These are phyloP conservation scores for Vickermania spadyakhi DNA, from an alignment of 208 protist genomes.

Conservation along the genomic window DNA sequence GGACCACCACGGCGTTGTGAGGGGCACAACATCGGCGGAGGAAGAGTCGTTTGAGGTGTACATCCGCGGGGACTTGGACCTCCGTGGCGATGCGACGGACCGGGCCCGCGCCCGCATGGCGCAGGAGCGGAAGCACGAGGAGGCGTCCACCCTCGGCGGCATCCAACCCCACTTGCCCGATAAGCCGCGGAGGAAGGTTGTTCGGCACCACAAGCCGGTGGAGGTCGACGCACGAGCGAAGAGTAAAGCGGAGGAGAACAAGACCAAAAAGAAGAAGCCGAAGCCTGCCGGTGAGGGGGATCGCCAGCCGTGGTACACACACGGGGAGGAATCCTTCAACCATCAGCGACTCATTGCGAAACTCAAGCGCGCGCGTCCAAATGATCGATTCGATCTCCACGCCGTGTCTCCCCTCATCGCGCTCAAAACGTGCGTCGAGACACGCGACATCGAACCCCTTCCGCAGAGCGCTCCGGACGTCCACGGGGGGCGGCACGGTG, in stretches of 20 bases:
- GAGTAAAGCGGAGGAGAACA: neutral
- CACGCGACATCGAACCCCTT: neutral
- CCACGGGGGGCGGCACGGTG: neutral
- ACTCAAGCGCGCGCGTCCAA: constrained; percentile 20
- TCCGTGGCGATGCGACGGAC: neutral
- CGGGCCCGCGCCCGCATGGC: neutral
- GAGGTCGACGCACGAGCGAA: neutral
- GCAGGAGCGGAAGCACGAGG: neutral
- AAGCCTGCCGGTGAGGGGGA: neutral
- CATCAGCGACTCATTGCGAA: constrained; percentile 14
- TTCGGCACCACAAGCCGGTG: neutral
- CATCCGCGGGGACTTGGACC: neutral
- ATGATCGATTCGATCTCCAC: constrained; percentile 26
- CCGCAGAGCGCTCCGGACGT: neutral
- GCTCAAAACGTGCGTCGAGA: constrained; percentile 22
- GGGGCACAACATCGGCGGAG: neutral
- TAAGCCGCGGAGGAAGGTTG: neutral
- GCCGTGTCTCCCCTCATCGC: constrained; percentile 35
- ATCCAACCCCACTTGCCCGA: neutral
- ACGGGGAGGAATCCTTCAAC: constrained; percentile 11
- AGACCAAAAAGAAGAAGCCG: neutral
- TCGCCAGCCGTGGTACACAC: constrained; percentile 17
- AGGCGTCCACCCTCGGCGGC: neutral
- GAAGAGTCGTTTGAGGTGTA: neutral
- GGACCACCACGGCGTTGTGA: neutral